Evolutionary conservation across 345 rosid species (phyloP).

Genomic region (Melaleuca quinquenervia): DNA sequence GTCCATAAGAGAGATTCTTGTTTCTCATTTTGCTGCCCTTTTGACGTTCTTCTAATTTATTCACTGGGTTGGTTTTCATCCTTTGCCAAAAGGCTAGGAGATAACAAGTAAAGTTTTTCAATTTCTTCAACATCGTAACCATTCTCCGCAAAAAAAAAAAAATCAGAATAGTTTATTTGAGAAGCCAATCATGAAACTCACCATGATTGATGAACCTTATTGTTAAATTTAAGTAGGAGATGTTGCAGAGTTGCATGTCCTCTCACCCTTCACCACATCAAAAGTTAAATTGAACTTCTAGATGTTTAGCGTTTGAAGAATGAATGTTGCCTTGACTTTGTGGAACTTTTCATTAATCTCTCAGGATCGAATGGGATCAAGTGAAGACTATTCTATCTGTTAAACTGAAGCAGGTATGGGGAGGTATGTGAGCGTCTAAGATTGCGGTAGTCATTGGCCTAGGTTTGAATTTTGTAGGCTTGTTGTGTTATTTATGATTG

Average conservation of each 20-base stretch:
- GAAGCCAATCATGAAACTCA: neutral
- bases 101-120: neutral
- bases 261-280: neutral
- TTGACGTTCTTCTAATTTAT: neutral
- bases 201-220: neutral
- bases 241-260: neutral
- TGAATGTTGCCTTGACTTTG: neutral
- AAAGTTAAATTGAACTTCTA: neutral
- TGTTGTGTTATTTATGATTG: neutral
- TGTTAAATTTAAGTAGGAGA: neutral
- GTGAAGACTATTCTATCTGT: slow-evolving; percentile 65
- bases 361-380: slow-evolving; percentile 85
- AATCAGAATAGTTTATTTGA: neutral
- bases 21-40: neutral
- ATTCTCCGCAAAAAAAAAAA: neutral
- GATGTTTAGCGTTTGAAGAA: neutral
- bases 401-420: slow-evolving; percentile 95
- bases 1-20: neutral
- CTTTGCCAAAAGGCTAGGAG: neutral
- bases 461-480: neutral
- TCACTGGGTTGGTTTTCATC: neutral
- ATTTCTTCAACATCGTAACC: neutral
- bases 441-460: neutral
- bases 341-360: neutral
- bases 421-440: slow-evolving; percentile 41